Percentiles rank a stretch among this genome's conserved stretches.
These are phyloP conservation scores for Hypomontagnella monticulosa DNA, from an alignment of 495 filamentous ascomycete species.

Conservation along the genomic window DNA sequence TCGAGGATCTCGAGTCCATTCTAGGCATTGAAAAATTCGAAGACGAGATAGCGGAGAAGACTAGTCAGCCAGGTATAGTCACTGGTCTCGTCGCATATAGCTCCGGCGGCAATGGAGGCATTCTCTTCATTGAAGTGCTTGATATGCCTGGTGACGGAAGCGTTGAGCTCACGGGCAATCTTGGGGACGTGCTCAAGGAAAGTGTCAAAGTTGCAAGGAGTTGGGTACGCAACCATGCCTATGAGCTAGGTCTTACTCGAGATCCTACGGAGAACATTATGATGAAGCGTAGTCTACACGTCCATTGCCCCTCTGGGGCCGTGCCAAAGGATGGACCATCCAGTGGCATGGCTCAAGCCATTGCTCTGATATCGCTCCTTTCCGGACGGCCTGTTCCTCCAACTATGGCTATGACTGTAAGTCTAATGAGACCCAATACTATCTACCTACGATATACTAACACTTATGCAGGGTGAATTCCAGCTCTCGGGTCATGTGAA, in stretches of 20 bases:
- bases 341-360: slow-evolving; percentile 91
- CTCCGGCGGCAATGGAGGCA: slow-evolving; percentile 91
- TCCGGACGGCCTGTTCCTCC: slow-evolving; percentile 88
- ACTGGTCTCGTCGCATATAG: slow-evolving; percentile 98
- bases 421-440: slow-evolving; percentile 26
- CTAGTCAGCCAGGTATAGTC: slow-evolving; percentile 88
- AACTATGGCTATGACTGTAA: slow-evolving; percentile 90
- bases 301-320: slow-evolving; percentile 94
- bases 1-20: slow-evolving; percentile 87
- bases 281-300: slow-evolving; percentile 93
- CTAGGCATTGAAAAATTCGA: slow-evolving; percentile 95
- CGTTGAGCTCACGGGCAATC: slow-evolving; percentile 96
- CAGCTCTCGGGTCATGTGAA: slow-evolving; percentile 85
- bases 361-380: slow-evolving; percentile 93
- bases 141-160: slow-evolving; percentile 95
- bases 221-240: slow-evolving; percentile 98
- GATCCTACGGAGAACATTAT: slow-evolving; percentile 91
- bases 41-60: slow-evolving; percentile 93
- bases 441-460: slow-evolving; percentile 38
- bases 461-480: slow-evolving; percentile 73
- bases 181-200: slow-evolving; percentile 98
- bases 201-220: slow-evolving; percentile 93
- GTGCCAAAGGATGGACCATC: slow-evolving; percentile 95
- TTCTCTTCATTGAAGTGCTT: slow-evolving; percentile 97
- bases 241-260: slow-evolving; percentile 83